phyloP scores from a whole-genome alignment of 2,329 filamentous ascomycete species.

The Septoria petroselini region DNA sequence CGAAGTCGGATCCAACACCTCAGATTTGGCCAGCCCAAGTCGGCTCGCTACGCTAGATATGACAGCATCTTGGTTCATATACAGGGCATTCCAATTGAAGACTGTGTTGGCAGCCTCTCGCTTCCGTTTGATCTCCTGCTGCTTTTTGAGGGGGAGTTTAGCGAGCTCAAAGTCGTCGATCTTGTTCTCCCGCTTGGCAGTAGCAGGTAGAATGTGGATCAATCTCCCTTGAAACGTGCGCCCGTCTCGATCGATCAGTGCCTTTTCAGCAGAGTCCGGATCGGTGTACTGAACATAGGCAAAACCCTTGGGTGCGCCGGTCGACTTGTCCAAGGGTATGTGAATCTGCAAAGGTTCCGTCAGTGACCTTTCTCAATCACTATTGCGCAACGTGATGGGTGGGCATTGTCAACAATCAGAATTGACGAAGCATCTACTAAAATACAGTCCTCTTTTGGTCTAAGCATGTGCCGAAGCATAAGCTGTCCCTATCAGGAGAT shows the following conservation, averaged over 20 bases:
- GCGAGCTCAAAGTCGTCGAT: slow-evolving; percentile 87
- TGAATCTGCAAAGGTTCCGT: slow-evolving; percentile 63
- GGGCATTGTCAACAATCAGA: slow-evolving; percentile 44
- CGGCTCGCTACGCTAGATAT: slow-evolving; percentile 84
- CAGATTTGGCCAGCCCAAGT: slow-evolving; percentile 84
- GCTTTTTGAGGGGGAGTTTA: slow-evolving; percentile 90
- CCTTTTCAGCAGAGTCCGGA: slow-evolving; percentile 68
- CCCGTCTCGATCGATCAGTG: slow-evolving; percentile 76
- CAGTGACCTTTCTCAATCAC: no score
- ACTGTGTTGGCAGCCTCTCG: slow-evolving; percentile 70
- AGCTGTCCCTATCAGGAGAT: slow-evolving; percentile 99
- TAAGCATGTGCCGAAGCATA: slow-evolving; percentile 91
- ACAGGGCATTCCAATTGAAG: slow-evolving; percentile 99
- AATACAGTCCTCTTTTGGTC: slow-evolving; percentile 81
- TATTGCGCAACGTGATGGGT: slow-evolving; percentile 22
- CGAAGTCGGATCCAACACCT: slow-evolving; percentile 91
- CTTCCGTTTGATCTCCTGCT: slow-evolving; percentile 84
- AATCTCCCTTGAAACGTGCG: slow-evolving; percentile 89
- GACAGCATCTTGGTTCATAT: slow-evolving; percentile 92
- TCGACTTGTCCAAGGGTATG: slow-evolving; percentile 67
- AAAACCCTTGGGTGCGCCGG: slow-evolving; percentile 80
- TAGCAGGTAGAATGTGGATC: slow-evolving; percentile 82
- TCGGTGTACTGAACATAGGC: slow-evolving; percentile 79
- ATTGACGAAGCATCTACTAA: slow-evolving; percentile 99
- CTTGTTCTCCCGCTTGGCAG: slow-evolving; percentile 74